Evolutionary conservation across 1,139 yeast genomes (phyloP), one percentile per base, ranked within the genome.

Genomic region (Torulaspora globosa): DNA sequence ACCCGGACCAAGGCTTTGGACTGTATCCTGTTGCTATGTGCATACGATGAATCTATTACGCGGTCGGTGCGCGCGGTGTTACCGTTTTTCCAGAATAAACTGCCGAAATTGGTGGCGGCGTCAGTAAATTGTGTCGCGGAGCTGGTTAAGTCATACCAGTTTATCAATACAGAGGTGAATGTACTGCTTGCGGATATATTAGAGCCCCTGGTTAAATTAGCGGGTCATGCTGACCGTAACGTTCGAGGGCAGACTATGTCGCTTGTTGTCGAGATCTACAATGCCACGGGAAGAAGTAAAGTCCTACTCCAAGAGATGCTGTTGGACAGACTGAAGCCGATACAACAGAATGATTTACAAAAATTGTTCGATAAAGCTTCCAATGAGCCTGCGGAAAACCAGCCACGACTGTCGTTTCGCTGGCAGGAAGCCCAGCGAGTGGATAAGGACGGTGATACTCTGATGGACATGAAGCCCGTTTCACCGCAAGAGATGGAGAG

Each of bases 341-440:
- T 89, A 11, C 97, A 92, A 65, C 94, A 88, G 65, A 86, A 84
- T 56, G 98, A 92, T 58, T 73, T 94, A 49, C 74, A 80, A 3
- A 78, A 79, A 33, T 81, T 76, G 15, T 88, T 92, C 65, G 84
- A 76, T 29, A 71, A 40, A 74, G 78, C 23, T 69, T 70, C 42
- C n/a, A 31, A 16, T 14, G 27, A 21, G 7, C 12, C 30, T 6
- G 18, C 32, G 11, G 39, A 31, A 7, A 8, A 14, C 4, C 33
- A 37, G 23, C 8, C 41, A 9, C 29, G 44, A 72, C 63, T 43
- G 32, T 43, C 39, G 62, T 63, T 35, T 30, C 45, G 39, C 19
- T 57, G 56, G 60, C 56, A 55, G 72, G 68, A 5, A 55, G 64
- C 2, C 80, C 82, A 1, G 72, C 69, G 30, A 21, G 64, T 56